Evolutionary conservation across 371 early-diverging fungal species (phyloP).

Genomic region (Mucor indicus): DNA sequence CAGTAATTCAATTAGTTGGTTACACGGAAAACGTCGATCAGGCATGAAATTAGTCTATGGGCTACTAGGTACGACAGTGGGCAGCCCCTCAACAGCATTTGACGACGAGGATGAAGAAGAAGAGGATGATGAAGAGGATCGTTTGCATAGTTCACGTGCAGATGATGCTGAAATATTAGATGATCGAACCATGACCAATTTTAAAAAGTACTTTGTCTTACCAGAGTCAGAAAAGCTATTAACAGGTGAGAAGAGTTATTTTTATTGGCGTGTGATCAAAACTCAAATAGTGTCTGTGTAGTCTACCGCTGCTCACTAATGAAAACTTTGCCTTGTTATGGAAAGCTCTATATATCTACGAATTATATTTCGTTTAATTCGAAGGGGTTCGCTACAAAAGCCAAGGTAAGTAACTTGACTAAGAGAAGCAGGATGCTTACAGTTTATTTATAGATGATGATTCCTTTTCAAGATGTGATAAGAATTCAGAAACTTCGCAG

Average conservation of each 20-base stretch:
- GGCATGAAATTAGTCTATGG: slow-evolving; percentile 48
- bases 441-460: slow-evolving; percentile 26
- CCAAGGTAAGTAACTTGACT: slow-evolving; percentile 41
- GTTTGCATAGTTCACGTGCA: background rate
- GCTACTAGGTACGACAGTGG: slow-evolving; percentile 17
- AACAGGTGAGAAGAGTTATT: slow-evolving; percentile 49
- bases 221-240: slow-evolving; percentile 56
- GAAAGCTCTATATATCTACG: slow-evolving; percentile 65
- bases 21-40: slow-evolving; percentile 36
- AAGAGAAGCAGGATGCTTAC: background rate
- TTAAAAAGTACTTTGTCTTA: slow-evolving; percentile 59
- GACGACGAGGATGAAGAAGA: slow-evolving; percentile 28
- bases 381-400: slow-evolving; percentile 54
- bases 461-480: slow-evolving; percentile 41
- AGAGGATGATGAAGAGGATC: slow-evolving; percentile 19
- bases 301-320: slow-evolving; percentile 47
- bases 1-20: slow-evolving; percentile 32
- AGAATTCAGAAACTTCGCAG: slow-evolving; percentile 40
- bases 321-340: slow-evolving; percentile 56
- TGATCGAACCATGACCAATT: slow-evolving; percentile 40
- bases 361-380: slow-evolving; percentile 69
- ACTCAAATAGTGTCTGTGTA: background rate
- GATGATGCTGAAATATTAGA: slow-evolving; percentile 19
- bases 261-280: no score
- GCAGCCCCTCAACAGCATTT: slow-evolving; percentile 23